Base-by-base conservation (phyloP, 2,329 filamentous ascomycete genomes). In the Alternaria arbusti region DNA sequence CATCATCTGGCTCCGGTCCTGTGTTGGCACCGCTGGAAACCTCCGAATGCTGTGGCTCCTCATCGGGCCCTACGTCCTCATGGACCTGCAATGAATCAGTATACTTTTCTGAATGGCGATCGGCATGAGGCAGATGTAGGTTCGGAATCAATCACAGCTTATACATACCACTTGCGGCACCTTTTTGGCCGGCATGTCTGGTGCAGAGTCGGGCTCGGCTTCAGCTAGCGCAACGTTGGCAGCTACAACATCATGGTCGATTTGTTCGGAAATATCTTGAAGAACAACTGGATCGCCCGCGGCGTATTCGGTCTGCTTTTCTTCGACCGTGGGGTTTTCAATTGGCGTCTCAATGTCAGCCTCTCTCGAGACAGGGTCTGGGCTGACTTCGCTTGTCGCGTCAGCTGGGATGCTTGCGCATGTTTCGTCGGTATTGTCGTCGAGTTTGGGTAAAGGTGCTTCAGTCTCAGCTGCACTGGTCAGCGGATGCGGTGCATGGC, bases 401-500 rank as follows among this genome's bases (percentile, higher is more conserved):
- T 60, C 57, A 65, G 51, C 52, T 52, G 63, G 25, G 40, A 43
- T 59, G 54, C 45, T 61, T 45, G 54, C 57, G 55, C 58, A 58
- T 64, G 56, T 54, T 49, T 58, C 51, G 51, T 59, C 47, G 25
- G 52, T 30, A 15, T 50, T 50, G 13, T 57, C 49, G 30, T 59
- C 43, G 22, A 22, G 22, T 56, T 40, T 36, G 17, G 50, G 43
- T 32, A 36, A 11, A 26, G 46, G 20, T 55, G 57, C 28, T 50
- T 23, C 44, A 25, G 54, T 40, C 28, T 64, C 58, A 59, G 47
- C 60, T 69, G 32, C 55, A 64, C 54, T 51, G 13, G 59, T 70
- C 28, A 70, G 67, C 57, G 6, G 45, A n/a, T 15, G 28, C 43
- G 49, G 45, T 25, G 55, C 55, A 45, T 45, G 36, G 25, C 22